Evolutionary conservation across 2,329 filamentous ascomycete genomes (phyloP), one percentile per base, ranked within the genome.

Genomic region (Alternaria consortialis): DNA sequence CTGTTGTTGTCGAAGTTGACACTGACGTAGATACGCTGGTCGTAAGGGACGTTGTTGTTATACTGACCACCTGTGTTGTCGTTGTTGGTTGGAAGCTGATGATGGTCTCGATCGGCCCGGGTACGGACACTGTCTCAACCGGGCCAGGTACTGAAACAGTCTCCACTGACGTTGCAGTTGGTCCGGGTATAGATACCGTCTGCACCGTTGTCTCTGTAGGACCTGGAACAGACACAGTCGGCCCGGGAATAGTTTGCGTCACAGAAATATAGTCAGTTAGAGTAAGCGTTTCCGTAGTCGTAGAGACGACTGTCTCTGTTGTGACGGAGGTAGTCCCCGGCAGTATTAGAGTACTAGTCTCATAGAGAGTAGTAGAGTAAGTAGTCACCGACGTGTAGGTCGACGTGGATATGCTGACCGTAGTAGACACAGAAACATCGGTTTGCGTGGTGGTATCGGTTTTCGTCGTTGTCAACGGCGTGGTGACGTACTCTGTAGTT

Each of bases 371-470:
- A 4, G 58, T 62, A 15, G 42, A 50, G 12, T 46, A 58, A 9
- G 59, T 64, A 2, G 59, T 64, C 7, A 53, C 9, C 59, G 55
- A 58, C 9, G 56, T 66, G n/a, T 65, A 55, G 12, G 72, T 69
- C 7, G 61, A 72, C 3, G 63, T 69, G 0, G 66, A 71, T 20
- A 73, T 60, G 17, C 54, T 65, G 12, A 57, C 60, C 2, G 65
- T 71, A 4, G 62, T 66, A 5, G 62, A 64, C 11, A 64, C 59
- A 29, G 62, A 64, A 13, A 64, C 59, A 29, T 59, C 63, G 2
- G 58, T 55, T 40, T 71, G 57, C 37, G 57, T 60, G n/a, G 37
- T 60, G 31, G 65, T 66, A 6, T 51, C 48, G 5, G 32, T 31
- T 13, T 61, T 48, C 4, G 65, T 67, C 2, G 56, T 58, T 29